Base-by-base conservation (phyloP, 202 grass and related monocot genomes). In the Zizania palustris region DNA sequence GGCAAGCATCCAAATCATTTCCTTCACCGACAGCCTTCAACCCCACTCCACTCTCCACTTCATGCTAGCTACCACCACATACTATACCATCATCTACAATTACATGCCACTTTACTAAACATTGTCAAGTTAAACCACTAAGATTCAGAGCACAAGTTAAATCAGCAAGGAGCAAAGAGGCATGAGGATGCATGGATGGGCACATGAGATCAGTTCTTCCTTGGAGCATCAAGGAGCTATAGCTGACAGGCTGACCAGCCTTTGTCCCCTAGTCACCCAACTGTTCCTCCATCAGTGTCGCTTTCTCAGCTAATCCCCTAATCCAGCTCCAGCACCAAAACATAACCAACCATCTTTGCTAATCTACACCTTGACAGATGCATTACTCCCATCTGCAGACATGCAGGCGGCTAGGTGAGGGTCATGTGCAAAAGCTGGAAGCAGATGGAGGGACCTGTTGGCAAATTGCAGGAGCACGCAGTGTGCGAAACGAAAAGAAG, bases 191-290 rank as follows among this genome's bases (percentile, higher is more conserved):
- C 20, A 37, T 33, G 38, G 34, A 37, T 67, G 16, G 34, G 9
- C 76, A 70, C 51, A 84, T 11, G 74, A 11, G 33, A 70, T 62
- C 35, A 63, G 42, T 62, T 11, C 14, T 13, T 13, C 20, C 4
- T 15, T 11, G 46, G 11, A 66, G 50, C 58, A 34, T n/a, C 22
- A 54, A 75, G 71, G 75, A 65, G 9, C n/a, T n/a, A n/a, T n/a
- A n/a, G n/a, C 67, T 75, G 68, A 84, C 82, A 68, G 67, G 45
- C 20, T 42, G 60, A 70, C 66, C 89, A 85, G 78, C 44, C 11
- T 57, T 69, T 91, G 88, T 89, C 66, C 73, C 89, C 86, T 50
- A 7, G 84, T 83, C 74, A 50, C 66, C 83, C 69, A 69, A 71
- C 89, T 83, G 45, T 66, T 77, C 79, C 63, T 76, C 74, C 63